A percentile compares a stretch with the other conserved stretches of the same genome.
phyloP scores from a whole-genome alignment of 208 protist species.

The Leishmania aethiopica region DNA sequence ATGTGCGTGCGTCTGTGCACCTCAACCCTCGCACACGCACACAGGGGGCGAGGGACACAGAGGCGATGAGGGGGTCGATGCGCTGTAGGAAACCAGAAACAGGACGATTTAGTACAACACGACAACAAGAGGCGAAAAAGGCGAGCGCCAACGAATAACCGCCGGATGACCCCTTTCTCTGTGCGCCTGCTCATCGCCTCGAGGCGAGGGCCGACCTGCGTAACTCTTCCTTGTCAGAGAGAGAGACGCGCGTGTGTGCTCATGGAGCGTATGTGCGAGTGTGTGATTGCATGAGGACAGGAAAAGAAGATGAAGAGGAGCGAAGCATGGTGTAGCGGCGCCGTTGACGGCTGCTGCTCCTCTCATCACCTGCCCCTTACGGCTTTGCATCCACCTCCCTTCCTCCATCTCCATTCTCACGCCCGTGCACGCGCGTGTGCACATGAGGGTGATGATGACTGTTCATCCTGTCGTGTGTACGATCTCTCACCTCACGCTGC shows the following conservation, averaged over 20 bases:
- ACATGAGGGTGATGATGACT: not conserved
- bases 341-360: not conserved
- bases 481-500: not conserved
- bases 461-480: not conserved
- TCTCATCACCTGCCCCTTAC: not conserved
- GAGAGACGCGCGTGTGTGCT: not conserved
- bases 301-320: not conserved
- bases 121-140: not conserved
- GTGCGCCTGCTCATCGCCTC: not conserved
- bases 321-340: not conserved
- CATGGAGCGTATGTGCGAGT: not conserved
- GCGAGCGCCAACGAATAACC: not conserved
- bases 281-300: not conserved
- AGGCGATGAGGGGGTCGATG: not conserved
- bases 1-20: not conserved
- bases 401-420: not conserved
- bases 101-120: not conserved
- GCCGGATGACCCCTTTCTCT: not conserved
- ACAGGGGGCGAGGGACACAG: not conserved
- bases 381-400: not conserved
- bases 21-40: no score
- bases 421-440: not conserved
- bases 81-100: not conserved
- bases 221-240: not conserved
- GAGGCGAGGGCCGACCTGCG: not conserved